These are phyloP conservation scores for Ballota nigra DNA, from an alignment of 257 asterid species.

Conservation along the genomic window DNA sequence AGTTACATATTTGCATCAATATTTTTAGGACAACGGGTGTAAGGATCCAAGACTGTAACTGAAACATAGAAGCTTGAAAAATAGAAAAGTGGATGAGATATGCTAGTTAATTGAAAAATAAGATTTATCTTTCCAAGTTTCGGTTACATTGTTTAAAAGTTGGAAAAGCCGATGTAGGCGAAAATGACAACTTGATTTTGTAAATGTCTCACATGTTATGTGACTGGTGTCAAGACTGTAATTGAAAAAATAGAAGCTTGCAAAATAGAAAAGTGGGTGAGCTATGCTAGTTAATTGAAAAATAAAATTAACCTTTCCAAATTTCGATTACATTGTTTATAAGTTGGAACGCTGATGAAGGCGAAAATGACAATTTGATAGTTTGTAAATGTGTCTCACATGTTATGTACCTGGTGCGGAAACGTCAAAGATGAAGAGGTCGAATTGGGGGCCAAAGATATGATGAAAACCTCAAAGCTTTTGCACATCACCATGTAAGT, in stretches of 20 bases:
- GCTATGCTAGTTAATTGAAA: no score
- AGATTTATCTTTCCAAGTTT: neutral
- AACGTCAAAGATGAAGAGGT: constrained; percentile 6
- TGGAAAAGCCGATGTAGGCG: neutral
- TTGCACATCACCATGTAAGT: constrained; percentile 5
- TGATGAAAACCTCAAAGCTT: constrained; percentile 20
- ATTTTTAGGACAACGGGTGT: constrained; percentile 52
- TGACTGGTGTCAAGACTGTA: no score
- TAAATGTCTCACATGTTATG: constrained; percentile 16
- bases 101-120: no score
- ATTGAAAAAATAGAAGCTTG: no score
- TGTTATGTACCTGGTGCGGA: constrained; percentile 15
- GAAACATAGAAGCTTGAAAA: no score
- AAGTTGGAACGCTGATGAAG: neutral
- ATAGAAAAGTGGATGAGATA: no score
- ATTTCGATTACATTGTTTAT: neutral
- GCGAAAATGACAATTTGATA: neutral
- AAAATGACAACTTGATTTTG: neutral
- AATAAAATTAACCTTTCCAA: neutral
- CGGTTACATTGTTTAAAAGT: neutral
- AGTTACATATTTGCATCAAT: neutral
- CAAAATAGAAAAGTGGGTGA: no score
- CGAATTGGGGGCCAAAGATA: neutral
- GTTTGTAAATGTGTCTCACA: constrained; percentile 11
- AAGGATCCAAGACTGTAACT: constrained; percentile 55